These are phyloP conservation scores for Trichoderma erinaceum DNA, from an alignment of 495 filamentous ascomycete genomes.

Conservation along the genomic window DNA sequence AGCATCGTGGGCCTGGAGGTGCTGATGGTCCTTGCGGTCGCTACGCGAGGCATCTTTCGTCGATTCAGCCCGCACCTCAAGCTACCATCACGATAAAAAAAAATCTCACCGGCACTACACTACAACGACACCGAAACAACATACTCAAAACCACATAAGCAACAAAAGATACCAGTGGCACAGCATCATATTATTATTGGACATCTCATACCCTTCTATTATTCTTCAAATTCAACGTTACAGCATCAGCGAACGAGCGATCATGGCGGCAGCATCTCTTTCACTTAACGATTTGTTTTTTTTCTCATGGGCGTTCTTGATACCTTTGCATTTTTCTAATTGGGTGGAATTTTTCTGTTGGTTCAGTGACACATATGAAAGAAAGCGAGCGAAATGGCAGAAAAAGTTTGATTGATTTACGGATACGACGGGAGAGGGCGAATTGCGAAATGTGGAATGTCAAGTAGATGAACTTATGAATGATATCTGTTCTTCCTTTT, in stretches of 20 bases:
- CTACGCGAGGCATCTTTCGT: constrained; percentile 20
- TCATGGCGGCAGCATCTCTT: background rate
- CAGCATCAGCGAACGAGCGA: constrained; percentile 3
- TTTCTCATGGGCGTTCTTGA: background rate
- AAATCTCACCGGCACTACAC: background rate
- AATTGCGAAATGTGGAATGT: background rate
- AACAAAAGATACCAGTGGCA: background rate
- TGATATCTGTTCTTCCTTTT: background rate
- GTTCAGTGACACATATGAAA: background rate
- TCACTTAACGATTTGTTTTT: background rate
- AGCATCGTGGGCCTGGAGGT: constrained; percentile 37
- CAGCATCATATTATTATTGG: background rate
- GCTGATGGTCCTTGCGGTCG: constrained; percentile 34
- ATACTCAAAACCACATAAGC: background rate
- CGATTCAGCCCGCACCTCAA: constrained; percentile 14
- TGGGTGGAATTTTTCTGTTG: background rate
- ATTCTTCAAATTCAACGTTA: background rate
- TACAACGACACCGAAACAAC: background rate
- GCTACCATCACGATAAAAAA: background rate
- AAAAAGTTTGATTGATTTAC: background rate
- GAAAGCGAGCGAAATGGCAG: background rate
- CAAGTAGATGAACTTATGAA: background rate
- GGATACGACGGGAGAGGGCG: background rate
- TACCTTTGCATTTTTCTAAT: background rate
- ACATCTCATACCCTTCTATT: background rate